A percentile compares a stretch with the other conserved stretches of the same genome.
These are phyloP conservation scores for Euphorbia peplus DNA, from an alignment of 345 rosid species.

Conservation along the genomic window DNA sequence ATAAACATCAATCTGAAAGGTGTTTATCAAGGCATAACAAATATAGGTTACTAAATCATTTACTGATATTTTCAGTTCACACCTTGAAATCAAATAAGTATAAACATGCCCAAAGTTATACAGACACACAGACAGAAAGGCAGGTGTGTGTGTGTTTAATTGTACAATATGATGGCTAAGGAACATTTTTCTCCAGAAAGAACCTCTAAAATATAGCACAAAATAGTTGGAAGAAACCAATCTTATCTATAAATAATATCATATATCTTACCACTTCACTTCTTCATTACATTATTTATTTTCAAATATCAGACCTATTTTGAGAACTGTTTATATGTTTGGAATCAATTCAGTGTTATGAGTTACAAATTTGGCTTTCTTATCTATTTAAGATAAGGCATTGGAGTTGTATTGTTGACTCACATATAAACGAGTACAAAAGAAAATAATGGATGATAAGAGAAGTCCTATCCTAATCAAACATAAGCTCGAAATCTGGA, in stretches of 20 bases:
- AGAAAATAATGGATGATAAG: neutral
- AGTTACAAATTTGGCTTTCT: neutral
- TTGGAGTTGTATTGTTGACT: neutral
- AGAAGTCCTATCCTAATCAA: neutral
- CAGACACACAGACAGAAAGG: conserved; percentile 1
- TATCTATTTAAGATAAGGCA: neutral
- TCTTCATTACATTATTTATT: neutral
- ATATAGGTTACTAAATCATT: neutral
- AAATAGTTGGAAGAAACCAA: neutral
- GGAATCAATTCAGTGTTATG: neutral
- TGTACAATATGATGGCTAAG: neutral
- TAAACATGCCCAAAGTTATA: neutral
- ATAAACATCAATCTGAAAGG: neutral
- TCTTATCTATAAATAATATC: neutral
- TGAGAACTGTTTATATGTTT: neutral
- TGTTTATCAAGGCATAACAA: neutral
- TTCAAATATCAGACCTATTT: neutral
- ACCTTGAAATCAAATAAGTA: neutral
- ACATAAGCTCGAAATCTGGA: neutral
- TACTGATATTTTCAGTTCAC: neutral
- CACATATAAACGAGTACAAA: neutral
- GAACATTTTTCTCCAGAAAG: neutral
- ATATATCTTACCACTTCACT: neutral
- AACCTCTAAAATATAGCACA: neutral
- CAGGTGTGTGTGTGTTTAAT: too few species aligned